These are phyloP conservation scores for Phytophthora pisi DNA, from an alignment of 352 stramenopile genomes.

Conservation along the genomic window DNA sequence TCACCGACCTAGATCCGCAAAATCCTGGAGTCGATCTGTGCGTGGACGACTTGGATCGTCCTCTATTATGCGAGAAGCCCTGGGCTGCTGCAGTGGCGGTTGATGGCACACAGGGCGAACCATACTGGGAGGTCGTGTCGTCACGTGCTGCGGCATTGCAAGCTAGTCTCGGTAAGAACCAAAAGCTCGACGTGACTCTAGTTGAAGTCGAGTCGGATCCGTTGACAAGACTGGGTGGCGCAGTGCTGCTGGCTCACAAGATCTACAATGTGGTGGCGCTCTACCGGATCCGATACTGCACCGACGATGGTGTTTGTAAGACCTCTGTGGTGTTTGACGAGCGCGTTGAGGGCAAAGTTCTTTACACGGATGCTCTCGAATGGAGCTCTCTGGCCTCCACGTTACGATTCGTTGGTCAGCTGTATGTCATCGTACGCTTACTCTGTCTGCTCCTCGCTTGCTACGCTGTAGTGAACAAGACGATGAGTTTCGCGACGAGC, in stretches of 20 bases:
- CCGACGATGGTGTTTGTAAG: conserved; percentile 20
- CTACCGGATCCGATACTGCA: conserved; percentile 47
- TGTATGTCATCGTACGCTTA: conserved; percentile 51
- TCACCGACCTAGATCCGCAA: conserved; percentile 37
- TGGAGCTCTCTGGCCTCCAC: conserved; percentile 54
- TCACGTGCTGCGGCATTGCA: conserved; percentile 37
- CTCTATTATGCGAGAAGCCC: conserved; percentile 62
- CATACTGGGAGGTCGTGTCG: conserved; percentile 54
- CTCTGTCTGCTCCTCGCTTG: conserved; percentile 39
- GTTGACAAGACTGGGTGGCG: conserved; percentile 49
- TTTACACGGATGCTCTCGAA: conserved; percentile 61
- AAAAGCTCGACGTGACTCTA: conserved; percentile 55
- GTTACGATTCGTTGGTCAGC: conserved; percentile 51
- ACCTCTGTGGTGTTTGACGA: conserved; percentile 47
- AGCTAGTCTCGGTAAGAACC: conserved; percentile 18
- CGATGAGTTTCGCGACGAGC: neutral
- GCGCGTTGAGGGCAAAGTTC: conserved; percentile 52
- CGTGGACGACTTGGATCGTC: conserved; percentile 56
- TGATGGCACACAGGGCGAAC: conserved; percentile 10
- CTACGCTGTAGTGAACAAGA: conserved; percentile 30
- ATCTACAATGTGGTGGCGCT: conserved; percentile 58
- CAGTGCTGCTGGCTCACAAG: conserved; percentile 58
- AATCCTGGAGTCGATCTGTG: conserved; percentile 57
- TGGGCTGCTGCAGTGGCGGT: conserved; percentile 38
- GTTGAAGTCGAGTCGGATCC: conserved; percentile 58